Conservation (phyloP, 192 early-diverging fungal genomes). For the Coemansia sp. region DNA sequence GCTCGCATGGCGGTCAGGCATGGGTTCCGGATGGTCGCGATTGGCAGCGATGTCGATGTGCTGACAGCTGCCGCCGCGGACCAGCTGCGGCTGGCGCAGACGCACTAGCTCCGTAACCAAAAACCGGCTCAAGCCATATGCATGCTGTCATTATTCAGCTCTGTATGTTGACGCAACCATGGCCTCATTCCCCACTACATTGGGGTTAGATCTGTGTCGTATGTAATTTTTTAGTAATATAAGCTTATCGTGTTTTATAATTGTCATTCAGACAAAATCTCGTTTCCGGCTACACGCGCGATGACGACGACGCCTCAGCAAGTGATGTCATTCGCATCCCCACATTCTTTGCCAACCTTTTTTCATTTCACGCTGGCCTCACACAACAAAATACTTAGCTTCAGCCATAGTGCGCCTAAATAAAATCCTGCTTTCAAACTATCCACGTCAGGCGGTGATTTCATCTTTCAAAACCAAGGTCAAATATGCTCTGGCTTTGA, state of each 20-base stretch:
- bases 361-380: not conserved
- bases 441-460: not conserved
- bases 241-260: not conserved
- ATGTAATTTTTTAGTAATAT: not conserved
- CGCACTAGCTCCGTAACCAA: not conserved
- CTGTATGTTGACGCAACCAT: not conserved
- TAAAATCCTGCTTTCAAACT: too few species aligned
- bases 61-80: slow-evolving; percentile 33
- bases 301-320: not conserved
- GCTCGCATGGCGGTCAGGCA: slow-evolving; percentile 22
- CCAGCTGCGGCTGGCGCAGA: slow-evolving; percentile 35
- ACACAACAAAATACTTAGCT: not conserved
- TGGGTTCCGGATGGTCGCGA: slow-evolving; percentile 42
- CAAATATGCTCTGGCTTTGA: not conserved
- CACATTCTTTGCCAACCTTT: slow-evolving; percentile 1
- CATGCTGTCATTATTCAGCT: not conserved
- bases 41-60: slow-evolving; percentile 33
- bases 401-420: not conserved
- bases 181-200: not conserved
- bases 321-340: slow-evolving; percentile 1
- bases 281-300: not conserved
- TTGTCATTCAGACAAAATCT: not conserved
- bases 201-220: not conserved
- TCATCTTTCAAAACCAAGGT: not conserved
- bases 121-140: not conserved